phyloP scores from a whole-genome alignment of 768 basidiomycete species.

The Lentinula detonsa region DNA sequence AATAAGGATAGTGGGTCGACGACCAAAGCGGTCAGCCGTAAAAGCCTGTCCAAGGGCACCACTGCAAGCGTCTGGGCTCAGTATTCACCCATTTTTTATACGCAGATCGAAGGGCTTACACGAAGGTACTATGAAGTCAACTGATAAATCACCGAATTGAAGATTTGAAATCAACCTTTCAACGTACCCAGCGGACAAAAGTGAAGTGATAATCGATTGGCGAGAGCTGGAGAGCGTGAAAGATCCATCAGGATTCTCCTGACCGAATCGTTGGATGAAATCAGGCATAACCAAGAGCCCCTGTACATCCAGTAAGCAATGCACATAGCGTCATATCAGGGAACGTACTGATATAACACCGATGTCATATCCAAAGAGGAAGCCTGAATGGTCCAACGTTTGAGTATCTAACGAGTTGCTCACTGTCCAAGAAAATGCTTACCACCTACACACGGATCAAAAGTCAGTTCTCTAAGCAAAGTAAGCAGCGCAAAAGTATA shows the following conservation, averaged over 20 bases:
- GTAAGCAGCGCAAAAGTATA: not conserved
- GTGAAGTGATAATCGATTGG: conserved; percentile 74
- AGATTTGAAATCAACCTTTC: not conserved
- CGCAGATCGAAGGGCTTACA: conserved; percentile 26
- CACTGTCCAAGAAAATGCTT: not conserved
- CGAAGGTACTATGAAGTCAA: conserved; percentile 36
- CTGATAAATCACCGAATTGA: not conserved
- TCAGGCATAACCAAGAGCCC: conserved; percentile 80
- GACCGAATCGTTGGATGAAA: conserved; percentile 65
- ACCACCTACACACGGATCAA: not conserved
- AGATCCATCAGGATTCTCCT: conserved; percentile 37
- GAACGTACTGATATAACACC: conserved; percentile 62
- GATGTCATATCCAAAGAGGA: conserved; percentile 72
- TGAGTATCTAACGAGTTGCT: not conserved
- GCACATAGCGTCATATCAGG: not conserved
- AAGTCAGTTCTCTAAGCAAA: not conserved
- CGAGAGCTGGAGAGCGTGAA: conserved; percentile 52
- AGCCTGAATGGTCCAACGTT: conserved; percentile 30
- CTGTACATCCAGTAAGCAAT: conserved; percentile 20
- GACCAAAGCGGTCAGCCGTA: conserved; percentile 67
- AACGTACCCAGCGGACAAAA: conserved; percentile 66
- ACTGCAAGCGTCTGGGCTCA: conserved; percentile 18
- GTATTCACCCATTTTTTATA: conserved; percentile 9
- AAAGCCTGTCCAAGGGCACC: conserved; percentile 68
- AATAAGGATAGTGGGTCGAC: conserved; percentile 67